Evolutionary conservation across 192 early-diverging fungal species (phyloP), one percentile per base, ranked within the genome.

Genomic region (Pilobolus umbonatus): DNA sequence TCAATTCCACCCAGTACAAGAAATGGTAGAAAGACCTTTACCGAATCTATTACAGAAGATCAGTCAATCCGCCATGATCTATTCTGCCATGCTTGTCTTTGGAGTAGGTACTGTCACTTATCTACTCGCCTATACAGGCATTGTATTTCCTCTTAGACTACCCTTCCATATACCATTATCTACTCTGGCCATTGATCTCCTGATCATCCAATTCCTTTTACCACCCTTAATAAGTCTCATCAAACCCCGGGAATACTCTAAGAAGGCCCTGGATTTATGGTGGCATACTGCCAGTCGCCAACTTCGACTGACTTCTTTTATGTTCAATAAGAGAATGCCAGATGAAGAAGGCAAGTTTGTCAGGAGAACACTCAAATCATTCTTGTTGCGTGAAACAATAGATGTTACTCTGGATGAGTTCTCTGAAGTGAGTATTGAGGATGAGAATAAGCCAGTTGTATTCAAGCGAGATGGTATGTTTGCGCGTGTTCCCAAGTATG

Each of bases 1-100:
- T 19, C 85, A 91, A 30, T 95, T 96, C 68, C 86, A 93, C 64
- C 92, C 95, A 5, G 89, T 99, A 60, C 84, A 88, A 50, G 96
- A 99, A 60, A 94, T 98, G 34, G 61, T 94, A 3, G 90, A 94
- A 58, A 80, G 86, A 15, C 85, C 89, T 28, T 73, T 88, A 22
- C 56, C 78, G 22, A 70, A 80, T 24, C 91, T 97, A 66, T 68
- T 96, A 44, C 76, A 85, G 68, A 96, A 96, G 72, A 83, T 99
- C 39, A 80, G 77, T 3, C 75, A 85, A 10, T 89, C 91, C 44
- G 82, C 84, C 2, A 17, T 91, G 38, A 92, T 96, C 88, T 98
- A 99, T 67, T 79, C 84, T 12, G 76, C 67, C 5, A 73, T 98
- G 43, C 84, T 98, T 31, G 42, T 86, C 3, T 73, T 77, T 11